These are phyloP conservation scores for Pseudogymnoascus pannorum DNA, from an alignment of 2,329 filamentous ascomycete species.

Conservation along the genomic window DNA sequence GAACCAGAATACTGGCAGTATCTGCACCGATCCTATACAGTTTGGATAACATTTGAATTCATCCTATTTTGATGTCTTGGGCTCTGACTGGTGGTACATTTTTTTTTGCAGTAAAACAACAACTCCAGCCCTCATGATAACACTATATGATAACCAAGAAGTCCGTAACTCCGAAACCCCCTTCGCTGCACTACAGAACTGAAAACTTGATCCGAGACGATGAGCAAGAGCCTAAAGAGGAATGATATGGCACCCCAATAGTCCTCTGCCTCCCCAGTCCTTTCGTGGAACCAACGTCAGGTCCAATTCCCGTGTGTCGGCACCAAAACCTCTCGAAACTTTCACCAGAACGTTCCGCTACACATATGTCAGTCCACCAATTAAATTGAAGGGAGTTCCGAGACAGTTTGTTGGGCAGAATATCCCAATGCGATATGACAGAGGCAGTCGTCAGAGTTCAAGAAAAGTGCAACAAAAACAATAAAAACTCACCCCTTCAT, in stretches of 20 bases:
- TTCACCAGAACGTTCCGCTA: conserved; percentile 67
- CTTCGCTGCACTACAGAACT: background rate
- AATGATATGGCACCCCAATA: conserved; percentile 85
- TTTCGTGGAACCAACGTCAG: conserved; percentile 68
- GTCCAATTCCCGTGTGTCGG: conserved; percentile 48
- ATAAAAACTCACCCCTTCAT: conserved; percentile 66
- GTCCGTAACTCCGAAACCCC: background rate
- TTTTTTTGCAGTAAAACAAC: background rate
- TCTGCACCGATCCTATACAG: background rate
- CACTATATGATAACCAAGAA: background rate
- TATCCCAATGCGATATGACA: background rate
- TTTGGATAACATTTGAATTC: background rate
- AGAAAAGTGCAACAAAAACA: background rate
- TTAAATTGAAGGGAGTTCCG: background rate
- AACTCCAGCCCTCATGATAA: background rate
- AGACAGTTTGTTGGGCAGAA: background rate
- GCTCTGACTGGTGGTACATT: background rate
- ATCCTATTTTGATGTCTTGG: background rate
- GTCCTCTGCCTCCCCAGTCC: conserved; percentile 83
- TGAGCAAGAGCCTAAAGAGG: conserved; percentile 50
- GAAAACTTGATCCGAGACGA: background rate
- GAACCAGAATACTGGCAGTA: too few species aligned
- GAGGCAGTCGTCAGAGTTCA: too few species aligned
- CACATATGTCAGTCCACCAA: background rate
- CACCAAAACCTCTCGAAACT: conserved; percentile 38